Evolutionary conservation across 1,284 basidiomycete genomes (phyloP).

Genomic region (Heliocybe sulcata): DNA sequence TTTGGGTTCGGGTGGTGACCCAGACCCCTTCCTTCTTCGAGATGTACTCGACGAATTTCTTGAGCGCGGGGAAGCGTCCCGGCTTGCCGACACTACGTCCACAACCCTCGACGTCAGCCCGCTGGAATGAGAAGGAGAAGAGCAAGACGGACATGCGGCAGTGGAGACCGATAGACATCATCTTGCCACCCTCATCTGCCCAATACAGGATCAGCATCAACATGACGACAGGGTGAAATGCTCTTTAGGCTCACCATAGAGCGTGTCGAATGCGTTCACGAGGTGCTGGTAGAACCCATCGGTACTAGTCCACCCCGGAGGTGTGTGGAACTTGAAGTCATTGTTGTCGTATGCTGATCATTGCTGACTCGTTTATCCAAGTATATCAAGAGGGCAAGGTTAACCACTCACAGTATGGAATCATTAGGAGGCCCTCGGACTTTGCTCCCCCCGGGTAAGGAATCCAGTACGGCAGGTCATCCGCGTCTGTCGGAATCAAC

Average conservation of each 20-base stretch:
- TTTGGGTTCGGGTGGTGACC: conserved; percentile 4
- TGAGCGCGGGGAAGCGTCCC: conserved; percentile 25
- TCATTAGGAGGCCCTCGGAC: conserved; percentile 20
- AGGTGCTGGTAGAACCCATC: conserved; percentile 27
- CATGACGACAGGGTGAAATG: background rate
- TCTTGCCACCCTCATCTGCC: conserved; percentile 21
- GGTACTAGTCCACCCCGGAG: conserved; percentile 12
- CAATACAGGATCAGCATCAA: background rate
- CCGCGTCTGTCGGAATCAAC: conserved; percentile 15
- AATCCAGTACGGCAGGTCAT: conserved; percentile 31
- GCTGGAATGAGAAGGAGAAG: background rate
- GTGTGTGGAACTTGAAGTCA: conserved; percentile 19
- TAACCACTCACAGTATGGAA: conserved; percentile 13
- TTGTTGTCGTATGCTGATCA: conserved; percentile 29
- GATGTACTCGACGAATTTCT: conserved; percentile 26
- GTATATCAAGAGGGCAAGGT: too few relatives aligned
- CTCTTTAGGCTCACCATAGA: conserved; percentile 21
- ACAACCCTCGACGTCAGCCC: background rate
- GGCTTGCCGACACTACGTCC: conserved; percentile 24
- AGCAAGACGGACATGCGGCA: conserved; percentile 16
- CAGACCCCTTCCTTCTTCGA: conserved; percentile 5
- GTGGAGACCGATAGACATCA: conserved; percentile 31
- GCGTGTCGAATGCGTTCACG: conserved; percentile 26
- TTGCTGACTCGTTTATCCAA: conserved; percentile 7
- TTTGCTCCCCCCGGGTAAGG: conserved; percentile 12